These are phyloP conservation scores for Entamoeba histolytica DNA, from an alignment of 208 protist genomes.

Conservation along the genomic window DNA sequence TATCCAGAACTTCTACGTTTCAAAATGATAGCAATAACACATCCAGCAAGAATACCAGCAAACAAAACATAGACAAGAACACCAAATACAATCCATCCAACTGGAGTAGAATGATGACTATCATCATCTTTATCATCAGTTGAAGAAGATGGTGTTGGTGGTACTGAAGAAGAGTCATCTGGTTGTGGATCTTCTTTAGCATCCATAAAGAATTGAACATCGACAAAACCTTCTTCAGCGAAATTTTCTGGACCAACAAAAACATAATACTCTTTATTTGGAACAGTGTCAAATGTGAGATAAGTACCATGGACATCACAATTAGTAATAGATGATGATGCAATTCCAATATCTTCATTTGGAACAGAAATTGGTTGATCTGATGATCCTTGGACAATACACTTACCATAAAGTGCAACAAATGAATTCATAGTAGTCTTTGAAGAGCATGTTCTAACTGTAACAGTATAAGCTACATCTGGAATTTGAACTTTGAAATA, in stretches of 20 bases:
- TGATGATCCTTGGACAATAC: neutral
- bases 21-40: neutral
- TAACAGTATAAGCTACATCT: neutral
- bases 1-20: neutral
- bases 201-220: neutral
- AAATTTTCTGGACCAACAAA: neutral
- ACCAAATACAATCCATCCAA: neutral
- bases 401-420: neutral
- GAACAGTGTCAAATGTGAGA: neutral
- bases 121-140: neutral
- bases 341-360: neutral
- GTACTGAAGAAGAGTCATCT: too few species aligned
- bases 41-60: neutral
- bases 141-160: neutral
- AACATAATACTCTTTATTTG: neutral
- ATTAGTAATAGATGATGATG: neutral
- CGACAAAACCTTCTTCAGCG: neutral
- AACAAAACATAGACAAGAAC: neutral
- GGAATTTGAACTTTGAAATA: neutral
- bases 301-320: neutral
- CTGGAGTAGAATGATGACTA: neutral
- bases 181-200: neutral
- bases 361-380: neutral
- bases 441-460: neutral
- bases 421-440: neutral